Percentiles rank a stretch among this genome's conserved stretches.
Conservation (phyloP, 768 basidiomycete genomes). For the Gelatoporia subvermispora region DNA sequence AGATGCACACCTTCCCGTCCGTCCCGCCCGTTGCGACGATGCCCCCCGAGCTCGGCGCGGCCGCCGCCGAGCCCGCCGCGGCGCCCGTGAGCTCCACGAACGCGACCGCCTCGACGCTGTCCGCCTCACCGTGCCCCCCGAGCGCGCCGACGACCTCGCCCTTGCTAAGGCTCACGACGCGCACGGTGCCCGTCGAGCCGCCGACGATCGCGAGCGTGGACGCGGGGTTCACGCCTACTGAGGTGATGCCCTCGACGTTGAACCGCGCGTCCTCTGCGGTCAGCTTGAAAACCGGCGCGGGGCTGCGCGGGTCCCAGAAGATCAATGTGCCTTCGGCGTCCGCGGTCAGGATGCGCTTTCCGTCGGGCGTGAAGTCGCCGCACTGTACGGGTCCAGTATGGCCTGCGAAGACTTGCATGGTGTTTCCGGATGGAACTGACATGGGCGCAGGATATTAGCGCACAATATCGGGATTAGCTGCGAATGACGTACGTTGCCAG, state of each 20-base stretch:
- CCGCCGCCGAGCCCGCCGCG: constrained; percentile 44
- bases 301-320: constrained; percentile 85
- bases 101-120: constrained; percentile 82
- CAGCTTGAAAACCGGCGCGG: constrained; percentile 79
- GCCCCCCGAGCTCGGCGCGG: constrained; percentile 43
- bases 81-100: constrained; percentile 73
- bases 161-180: constrained; percentile 82
- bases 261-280: constrained; percentile 67
- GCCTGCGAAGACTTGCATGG: constrained; percentile 93
- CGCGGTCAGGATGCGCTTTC: constrained; percentile 86
- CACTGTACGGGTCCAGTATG: constrained; percentile 82
- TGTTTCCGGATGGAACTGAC: constrained; percentile 90
- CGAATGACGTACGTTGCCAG: constrained; percentile 78
- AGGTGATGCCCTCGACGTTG: constrained; percentile 78
- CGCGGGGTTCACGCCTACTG: constrained; percentile 77
- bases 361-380: constrained; percentile 90
- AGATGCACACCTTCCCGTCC: constrained; percentile 90
- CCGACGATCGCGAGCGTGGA: constrained; percentile 92
- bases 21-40: constrained; percentile 85
- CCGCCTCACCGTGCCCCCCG: constrained; percentile 79
- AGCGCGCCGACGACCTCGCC: constrained; percentile 78
- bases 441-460: constrained; percentile 1
- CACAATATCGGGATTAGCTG: neutral
- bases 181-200: constrained; percentile 77
- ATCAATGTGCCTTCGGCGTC: constrained; percentile 79